Conservation (phyloP, 176 grass and related monocot species). For the Carex parvula region DNA sequence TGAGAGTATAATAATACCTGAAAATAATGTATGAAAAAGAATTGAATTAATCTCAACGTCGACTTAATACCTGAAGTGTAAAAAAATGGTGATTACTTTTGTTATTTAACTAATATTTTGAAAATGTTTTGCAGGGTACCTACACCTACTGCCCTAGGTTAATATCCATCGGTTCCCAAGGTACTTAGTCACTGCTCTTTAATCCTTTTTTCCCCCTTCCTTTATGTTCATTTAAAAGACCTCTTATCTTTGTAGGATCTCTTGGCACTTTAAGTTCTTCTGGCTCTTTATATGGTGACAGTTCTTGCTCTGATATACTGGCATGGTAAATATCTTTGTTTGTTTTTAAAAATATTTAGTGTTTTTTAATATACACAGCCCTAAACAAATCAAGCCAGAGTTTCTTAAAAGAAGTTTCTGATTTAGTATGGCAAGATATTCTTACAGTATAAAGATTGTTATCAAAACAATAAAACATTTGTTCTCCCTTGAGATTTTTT, state of each 20-base stretch:
- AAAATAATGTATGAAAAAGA: neutral
- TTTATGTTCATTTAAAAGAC: neutral
- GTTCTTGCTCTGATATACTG: constrained; percentile 21
- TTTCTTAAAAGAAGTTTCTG: neutral
- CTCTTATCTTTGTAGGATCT: constrained; percentile 37
- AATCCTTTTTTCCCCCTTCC: neutral
- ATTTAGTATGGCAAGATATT: neutral
- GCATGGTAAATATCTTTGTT: constrained; percentile 36
- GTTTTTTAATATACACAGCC: neutral
- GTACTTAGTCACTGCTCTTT: constrained; percentile 33
- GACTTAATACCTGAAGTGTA: neutral
- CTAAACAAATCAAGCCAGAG: neutral
- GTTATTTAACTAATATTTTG: neutral
- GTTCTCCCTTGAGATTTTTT: neutral
- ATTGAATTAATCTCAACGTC: neutral
- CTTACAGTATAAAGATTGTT: neutral
- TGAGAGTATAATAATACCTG: neutral
- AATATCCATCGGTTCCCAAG: constrained; percentile 70
- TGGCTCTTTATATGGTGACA: constrained; percentile 27
- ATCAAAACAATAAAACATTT: neutral
- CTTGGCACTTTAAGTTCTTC: constrained; percentile 40
- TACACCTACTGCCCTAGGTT: constrained; percentile 72
- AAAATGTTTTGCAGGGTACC: constrained; percentile 48
- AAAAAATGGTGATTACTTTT: neutral
- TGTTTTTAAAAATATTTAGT: constrained; percentile 4